Evolutionary conservation across 228 moss, liverwort and hornwort genomes (phyloP), one percentile per base, ranked within the genome.

Genomic region (Sphagnum fallax): DNA sequence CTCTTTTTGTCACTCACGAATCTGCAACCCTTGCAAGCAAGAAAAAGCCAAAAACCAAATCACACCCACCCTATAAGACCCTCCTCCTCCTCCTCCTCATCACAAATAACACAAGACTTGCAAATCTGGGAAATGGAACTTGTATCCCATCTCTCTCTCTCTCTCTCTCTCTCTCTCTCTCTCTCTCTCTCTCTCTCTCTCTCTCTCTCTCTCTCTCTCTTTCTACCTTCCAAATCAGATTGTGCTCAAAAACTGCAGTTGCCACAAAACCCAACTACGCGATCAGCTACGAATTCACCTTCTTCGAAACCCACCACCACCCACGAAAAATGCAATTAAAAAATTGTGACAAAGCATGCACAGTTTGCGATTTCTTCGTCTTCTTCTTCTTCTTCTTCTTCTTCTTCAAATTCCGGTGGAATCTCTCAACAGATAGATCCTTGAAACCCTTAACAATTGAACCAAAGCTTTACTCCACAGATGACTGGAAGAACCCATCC

Each of bases 71-170:
- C 4, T 8, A 55, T 12, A 12, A 55, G 55, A 55, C 1, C 55
- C 55, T 55, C 55, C 55, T 8, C 55, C 8, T 7, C 12, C 53
- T 55, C 53, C 53, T 55, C 12, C 1, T 55, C 12, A 55, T 8
- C 55, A 8, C 55, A 32, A 55, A 8, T 1, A 8, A 55, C 55
- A 12, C 55, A 55, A 55, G 9, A 55, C 8, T 8, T 4, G 55
- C 55, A 55, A 4, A 8, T 55, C 55, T 55, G 32, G 32, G 32
- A 32, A 2, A 32, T 3, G 32, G 32, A 32, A 32, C 32, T 32
- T 32, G 32, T 55, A 8, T 12, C 12, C 55, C 12, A 8, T 55
- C 63, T 64, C 63, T 64, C 63, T 64, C 63, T 63, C 63, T 63
- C 63, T 63, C n/a, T 63, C 63, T 63, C 8, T n/a, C 8, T 7